phyloP scores from a whole-genome alignment of 1,139 yeast genomes.

The Saccharomyces hybrid region DNA sequence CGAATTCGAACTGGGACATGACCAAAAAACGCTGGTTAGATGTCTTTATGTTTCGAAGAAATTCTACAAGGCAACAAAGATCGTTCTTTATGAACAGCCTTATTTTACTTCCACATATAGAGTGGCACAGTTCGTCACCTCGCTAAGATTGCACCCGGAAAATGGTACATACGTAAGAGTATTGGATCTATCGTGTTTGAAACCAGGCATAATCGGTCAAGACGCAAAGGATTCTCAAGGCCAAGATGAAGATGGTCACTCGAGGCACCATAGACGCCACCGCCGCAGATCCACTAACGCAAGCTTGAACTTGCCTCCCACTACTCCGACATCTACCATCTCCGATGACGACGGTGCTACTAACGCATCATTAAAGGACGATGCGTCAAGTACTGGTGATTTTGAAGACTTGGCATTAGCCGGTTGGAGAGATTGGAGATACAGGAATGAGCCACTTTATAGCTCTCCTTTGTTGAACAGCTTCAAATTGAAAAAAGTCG shows the following conservation, averaged over 20 bases:
- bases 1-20: conserved; percentile 18
- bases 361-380: conserved; percentile 7
- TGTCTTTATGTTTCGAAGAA: conserved; percentile 46
- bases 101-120: conserved; percentile 60
- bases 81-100: conserved; percentile 48
- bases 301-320: not conserved
- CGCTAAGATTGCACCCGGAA: conserved; percentile 46
- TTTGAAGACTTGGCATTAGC: conserved; percentile 39
- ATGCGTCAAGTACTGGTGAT: not conserved
- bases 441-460: conserved; percentile 61
- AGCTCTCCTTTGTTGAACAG: conserved; percentile 34
- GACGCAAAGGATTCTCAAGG: conserved; percentile 32
- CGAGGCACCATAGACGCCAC: not conserved
- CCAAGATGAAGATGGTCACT: not conserved
- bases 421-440: conserved; percentile 89
- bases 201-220: conserved; percentile 35
- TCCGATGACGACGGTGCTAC: conserved; percentile 12
- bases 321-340: not conserved
- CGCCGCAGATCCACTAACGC: conserved; percentile 1
- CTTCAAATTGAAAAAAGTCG: conserved; percentile 23
- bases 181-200: conserved; percentile 51
- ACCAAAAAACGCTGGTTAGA: conserved; percentile 31
- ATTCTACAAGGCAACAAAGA: conserved; percentile 48
- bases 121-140: conserved; percentile 68
- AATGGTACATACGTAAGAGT: conserved; percentile 50